Base-by-base conservation (phyloP, 1,139 yeast genomes). In the Pneumocystis murina region DNA sequence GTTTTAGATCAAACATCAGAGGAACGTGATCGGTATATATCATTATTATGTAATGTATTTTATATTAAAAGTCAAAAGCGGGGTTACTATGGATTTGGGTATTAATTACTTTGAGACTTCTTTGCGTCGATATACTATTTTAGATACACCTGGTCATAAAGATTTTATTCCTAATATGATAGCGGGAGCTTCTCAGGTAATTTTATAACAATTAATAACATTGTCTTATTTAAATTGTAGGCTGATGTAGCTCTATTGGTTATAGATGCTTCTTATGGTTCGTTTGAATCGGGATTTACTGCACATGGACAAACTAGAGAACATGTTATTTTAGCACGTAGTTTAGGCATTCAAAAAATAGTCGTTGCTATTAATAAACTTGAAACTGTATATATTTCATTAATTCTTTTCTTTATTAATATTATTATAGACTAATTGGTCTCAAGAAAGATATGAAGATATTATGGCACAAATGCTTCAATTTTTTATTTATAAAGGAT, bases 111-210 rank as follows among this genome's bases (percentile, higher is more conserved):
- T 94, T 69, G 91, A 86, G 69, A 88, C 97, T 0, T 70, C 73
- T 0, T 74, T 72, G 1, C 80, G 86, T 0, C 77, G 81, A 63
- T 90, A 88, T 74, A 89, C 96, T 0, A 88, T 95, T 38, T 86
- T 94, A 62, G 99, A 94, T 76, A 96, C 98, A 0, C 99, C 99
- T 10, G 99, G 99, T 3, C 99, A 94, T 77, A 82, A 86, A 73
- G 96, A 92, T 80, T 94, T 90, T 75, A 95, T 94, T 67, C 96
- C 97, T n/a, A 95, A 91, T 74, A 92, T 95, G 89, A 92, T 94
- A 74, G 94, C 96, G 60, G 99, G 98, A 67, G 94, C 95, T 0
- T 81, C 95, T 14, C 97, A 91, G 73, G 90, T 87, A 61, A 67
- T 85, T 84, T 78, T 69, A 76, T 40, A 12, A 35, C 14, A 20